Evolutionary conservation across 805 yeast genomes (phyloP), one percentile per base, ranked within the genome.

Genomic region (Suhomyces pyralidae): DNA sequence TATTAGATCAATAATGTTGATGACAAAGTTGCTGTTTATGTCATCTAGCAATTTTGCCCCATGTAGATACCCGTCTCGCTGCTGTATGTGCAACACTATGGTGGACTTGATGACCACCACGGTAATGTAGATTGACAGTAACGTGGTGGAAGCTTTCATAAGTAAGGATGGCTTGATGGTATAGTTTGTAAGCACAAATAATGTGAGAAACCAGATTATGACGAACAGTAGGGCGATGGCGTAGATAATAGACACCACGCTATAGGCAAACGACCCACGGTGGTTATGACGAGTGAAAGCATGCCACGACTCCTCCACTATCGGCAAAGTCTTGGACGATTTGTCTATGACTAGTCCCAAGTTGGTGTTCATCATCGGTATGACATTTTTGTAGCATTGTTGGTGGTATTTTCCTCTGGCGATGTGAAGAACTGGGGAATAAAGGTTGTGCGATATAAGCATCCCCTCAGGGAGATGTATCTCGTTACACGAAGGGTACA

Each of bases 211-310:
- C 66, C 85, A 72, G 3, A 87, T 80, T 5, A 86, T 79, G 17
- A 86, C 86, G 6, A 86, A 81, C 63, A 86, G 84, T 0, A 84
- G 78, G 8, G 89, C 78, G 19, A 86, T 63, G 0, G 88, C 79
- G 61, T 84, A 83, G 1, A 86, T 70, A 38, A 85, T 75, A 0
- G 91, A 84, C 53, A 80, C 86, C 15, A 85, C 74, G 46, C 86
- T 78, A 62, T 80, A 81, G 17, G 77, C 66, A 66, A 81, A 85
- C 2, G 76, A 58, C 1, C 84, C 83, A 5, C 54, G 67, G 3
- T 63, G 59, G 22, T 65, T 66, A 15, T 61, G 52, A 5, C 49
- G 51, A 1, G 79, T 66, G 57, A 68, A 84, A 12, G 54, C 54
- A 0, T 60, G 19, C 92, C 92, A 87, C 24, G 82, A 78, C 2